A percentile compares a stretch with the other conserved stretches of the same genome.
Evolutionary conservation across 768 basidiomycete species (phyloP).

Genomic region (Pholiota molesta): DNA sequence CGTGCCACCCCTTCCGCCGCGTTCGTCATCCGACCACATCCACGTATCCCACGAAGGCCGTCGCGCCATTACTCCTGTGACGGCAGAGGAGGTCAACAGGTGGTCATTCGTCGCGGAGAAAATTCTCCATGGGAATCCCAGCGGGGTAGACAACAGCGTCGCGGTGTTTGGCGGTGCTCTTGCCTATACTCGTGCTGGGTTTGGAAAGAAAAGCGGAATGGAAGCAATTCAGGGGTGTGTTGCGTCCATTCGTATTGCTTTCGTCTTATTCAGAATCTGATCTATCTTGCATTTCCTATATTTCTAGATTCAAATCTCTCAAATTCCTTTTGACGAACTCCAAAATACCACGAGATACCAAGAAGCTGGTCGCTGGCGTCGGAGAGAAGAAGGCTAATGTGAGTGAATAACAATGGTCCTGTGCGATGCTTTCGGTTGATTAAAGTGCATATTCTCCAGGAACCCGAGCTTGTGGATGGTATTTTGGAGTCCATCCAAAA

Average conservation of each 20-base stretch:
- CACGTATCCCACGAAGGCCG: conserved; percentile 69
- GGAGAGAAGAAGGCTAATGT: conserved; percentile 67
- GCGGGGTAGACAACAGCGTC: conserved; percentile 96
- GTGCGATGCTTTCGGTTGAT: conserved; percentile 14
- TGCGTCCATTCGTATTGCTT: conserved; percentile 13
- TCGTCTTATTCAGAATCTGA: conserved; percentile 12
- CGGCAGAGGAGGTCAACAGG: conserved; percentile 83
- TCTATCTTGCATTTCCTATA: conserved; percentile 10
- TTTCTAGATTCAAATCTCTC: conserved; percentile 81
- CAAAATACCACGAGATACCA: conserved; percentile 91
- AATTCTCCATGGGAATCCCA: conserved; percentile 95
- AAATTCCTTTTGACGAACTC: conserved; percentile 93
- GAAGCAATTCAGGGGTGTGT: conserved; percentile 83
- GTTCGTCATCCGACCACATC: conserved; percentile 50
- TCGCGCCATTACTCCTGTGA: conserved; percentile 58
- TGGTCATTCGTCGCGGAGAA: conserved; percentile 98
- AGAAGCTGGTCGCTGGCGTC: conserved; percentile 91
- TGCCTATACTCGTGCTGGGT: conserved; percentile 83
- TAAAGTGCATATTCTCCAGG: conserved; percentile 40
- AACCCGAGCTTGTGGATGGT: conserved; percentile 83
- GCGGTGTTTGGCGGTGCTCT: conserved; percentile 92
- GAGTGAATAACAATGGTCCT: conserved; percentile 24
- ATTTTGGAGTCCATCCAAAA: conserved; percentile 81
- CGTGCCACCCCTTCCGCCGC: conserved; percentile 53
- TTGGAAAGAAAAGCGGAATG: conserved; percentile 80